Evolutionary conservation across 2,329 filamentous ascomycete genomes (phyloP).

Genomic region (Seiridium unicorne): DNA sequence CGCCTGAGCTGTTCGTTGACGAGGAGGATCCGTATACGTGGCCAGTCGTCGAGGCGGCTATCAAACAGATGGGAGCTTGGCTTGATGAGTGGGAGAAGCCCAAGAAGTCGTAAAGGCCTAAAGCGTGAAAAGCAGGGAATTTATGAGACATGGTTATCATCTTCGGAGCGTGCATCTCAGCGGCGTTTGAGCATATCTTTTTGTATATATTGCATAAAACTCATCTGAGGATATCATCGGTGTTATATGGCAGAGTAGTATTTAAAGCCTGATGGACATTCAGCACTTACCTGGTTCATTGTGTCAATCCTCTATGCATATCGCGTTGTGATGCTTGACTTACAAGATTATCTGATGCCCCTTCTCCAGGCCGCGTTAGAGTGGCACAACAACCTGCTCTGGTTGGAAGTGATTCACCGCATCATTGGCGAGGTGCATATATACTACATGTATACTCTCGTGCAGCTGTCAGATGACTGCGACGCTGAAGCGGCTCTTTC

Average conservation of each 20-base stretch:
- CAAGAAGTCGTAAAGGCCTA: background rate
- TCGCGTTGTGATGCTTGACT: too few species aligned
- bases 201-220: background rate
- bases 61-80: conserved; percentile 16
- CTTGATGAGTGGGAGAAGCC: conserved; percentile 11
- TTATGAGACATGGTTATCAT: background rate
- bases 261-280: too few species aligned
- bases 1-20: conserved; percentile 12
- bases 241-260: too few species aligned
- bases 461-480: background rate
- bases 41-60: conserved; percentile 9
- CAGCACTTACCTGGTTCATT: too few species aligned
- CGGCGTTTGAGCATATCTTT: background rate
- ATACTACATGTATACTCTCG: background rate
- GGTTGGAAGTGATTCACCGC: too few species aligned
- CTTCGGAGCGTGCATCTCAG: background rate
- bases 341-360: too few species aligned
- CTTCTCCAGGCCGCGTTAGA: too few species aligned
- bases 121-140: background rate
- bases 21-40: conserved; percentile 1
- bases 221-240: background rate
- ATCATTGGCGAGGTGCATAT: too few species aligned
- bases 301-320: too few species aligned
- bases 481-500: conserved; percentile 1
- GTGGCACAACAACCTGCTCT: too few species aligned